These are phyloP conservation scores for Aspergillus avenaceus DNA, from an alignment of 495 filamentous ascomycete genomes.

Conservation along the genomic window DNA sequence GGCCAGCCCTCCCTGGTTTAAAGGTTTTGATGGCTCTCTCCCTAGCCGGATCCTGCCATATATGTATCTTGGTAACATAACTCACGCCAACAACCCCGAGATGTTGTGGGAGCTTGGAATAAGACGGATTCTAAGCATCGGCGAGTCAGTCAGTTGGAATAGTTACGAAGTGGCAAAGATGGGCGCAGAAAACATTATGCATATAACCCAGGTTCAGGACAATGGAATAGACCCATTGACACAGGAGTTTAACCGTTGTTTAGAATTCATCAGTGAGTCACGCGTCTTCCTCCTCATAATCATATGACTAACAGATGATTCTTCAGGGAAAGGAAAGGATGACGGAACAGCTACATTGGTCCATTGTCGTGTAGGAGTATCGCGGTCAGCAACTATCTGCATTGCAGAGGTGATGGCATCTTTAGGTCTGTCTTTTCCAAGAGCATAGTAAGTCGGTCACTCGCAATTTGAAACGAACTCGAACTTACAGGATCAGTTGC, in stretches of 20 bases:
- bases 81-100: slow-evolving; percentile 88
- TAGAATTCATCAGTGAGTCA: slow-evolving; percentile 84
- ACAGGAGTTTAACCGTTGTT: slow-evolving; percentile 78
- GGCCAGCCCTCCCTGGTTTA: slow-evolving; percentile 71
- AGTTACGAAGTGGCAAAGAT: slow-evolving; percentile 62
- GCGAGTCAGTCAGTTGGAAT: slow-evolving; percentile 80
- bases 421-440: slow-evolving; percentile 74
- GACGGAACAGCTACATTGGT: slow-evolving; percentile 85
- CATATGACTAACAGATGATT: slow-evolving; percentile 1
- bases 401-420: slow-evolving; percentile 95
- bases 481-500: slow-evolving; percentile 49
- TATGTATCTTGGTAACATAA: slow-evolving; percentile 91
- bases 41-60: slow-evolving; percentile 88
- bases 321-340: slow-evolving; percentile 65
- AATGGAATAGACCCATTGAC: slow-evolving; percentile 93
- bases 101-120: slow-evolving; percentile 78
- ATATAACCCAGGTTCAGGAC: slow-evolving; percentile 83
- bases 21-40: slow-evolving; percentile 81
- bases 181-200: slow-evolving; percentile 69
- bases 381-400: slow-evolving; percentile 91
- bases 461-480: neutral
- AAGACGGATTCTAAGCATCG: slow-evolving; percentile 85
- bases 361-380: slow-evolving; percentile 95
- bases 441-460: slow-evolving; percentile 68
- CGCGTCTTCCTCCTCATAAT: neutral